phyloP scores from a whole-genome alignment of 148 eudicot species.

The Diospyros kaki region DNA sequence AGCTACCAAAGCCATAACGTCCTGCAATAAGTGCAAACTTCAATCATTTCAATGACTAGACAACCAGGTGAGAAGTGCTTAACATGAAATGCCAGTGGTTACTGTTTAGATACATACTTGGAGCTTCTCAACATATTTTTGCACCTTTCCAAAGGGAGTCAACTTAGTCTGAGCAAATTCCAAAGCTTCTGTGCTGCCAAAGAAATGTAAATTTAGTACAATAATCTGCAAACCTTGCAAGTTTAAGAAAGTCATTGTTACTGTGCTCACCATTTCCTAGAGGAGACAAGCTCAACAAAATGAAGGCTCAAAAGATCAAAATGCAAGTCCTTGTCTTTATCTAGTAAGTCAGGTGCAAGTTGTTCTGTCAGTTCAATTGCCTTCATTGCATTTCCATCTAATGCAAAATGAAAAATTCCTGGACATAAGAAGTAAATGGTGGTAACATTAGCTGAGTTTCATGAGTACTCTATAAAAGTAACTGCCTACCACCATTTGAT shows the following conservation, averaged over 20 bases:
- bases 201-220: conserved; percentile 23
- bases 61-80: not conserved
- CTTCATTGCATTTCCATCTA: conserved; percentile 63
- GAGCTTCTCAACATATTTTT: conserved; percentile 62
- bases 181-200: conserved; percentile 82
- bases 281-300: conserved; percentile 75
- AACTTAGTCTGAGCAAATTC: conserved; percentile 75
- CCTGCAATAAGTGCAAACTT: conserved; percentile 37
- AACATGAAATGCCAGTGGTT: not conserved
- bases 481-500: not conserved
- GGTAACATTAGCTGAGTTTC: not conserved
- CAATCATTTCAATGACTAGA: not conserved
- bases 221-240: conserved; percentile 4
- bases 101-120: conserved; percentile 46
- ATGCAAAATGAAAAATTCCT: conserved; percentile 63
- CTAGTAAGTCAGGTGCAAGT: conserved; percentile 66
- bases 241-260: not conserved
- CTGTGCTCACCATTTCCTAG: conserved; percentile 57
- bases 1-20: conserved; percentile 82
- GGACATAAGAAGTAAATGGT: conserved; percentile 18
- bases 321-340: conserved; percentile 67
- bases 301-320: conserved; percentile 85
- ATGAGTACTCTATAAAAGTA: not conserved
- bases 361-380: conserved; percentile 84
- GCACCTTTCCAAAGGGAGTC: conserved; percentile 65